phyloP scores from a whole-genome alignment of 2,329 filamentous ascomycete species.

The Didymella exigua region DNA sequence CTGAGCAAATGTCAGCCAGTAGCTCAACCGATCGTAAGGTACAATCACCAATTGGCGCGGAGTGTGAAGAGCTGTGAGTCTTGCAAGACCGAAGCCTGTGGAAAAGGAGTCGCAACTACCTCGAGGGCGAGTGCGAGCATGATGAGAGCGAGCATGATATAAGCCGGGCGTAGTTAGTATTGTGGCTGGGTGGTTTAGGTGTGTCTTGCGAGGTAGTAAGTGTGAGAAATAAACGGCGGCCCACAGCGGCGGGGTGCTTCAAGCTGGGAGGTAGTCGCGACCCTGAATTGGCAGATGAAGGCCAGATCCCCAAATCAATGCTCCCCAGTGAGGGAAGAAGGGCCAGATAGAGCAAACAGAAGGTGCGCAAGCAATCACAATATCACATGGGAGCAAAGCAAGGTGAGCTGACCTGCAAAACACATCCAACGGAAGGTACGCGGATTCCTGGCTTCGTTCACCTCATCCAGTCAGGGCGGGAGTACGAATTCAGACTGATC shows the following conservation, averaged over 20 bases:
- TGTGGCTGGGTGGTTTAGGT: not conserved
- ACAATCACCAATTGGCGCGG: slow-evolving; percentile 13
- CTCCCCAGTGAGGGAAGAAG: not conserved
- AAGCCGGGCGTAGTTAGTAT: not conserved
- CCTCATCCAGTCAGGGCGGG: not conserved
- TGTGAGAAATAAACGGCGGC: not conserved
- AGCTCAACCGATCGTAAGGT: not conserved
- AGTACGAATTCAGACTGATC: not conserved
- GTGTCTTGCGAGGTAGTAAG: not conserved
- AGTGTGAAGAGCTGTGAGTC: slow-evolving; percentile 10
- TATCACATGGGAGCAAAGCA: not conserved
- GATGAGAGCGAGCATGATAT: not conserved
- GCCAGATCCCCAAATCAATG: too few relatives aligned
- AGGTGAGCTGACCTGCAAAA: not conserved
- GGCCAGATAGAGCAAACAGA: not conserved
- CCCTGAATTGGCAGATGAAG: not conserved
- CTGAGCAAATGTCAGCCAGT: slow-evolving; percentile 9
- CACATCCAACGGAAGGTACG: not conserved
- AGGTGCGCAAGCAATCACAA: not conserved
- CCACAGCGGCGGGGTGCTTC: not conserved
- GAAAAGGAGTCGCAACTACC: not conserved
- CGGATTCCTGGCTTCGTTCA: slow-evolving; percentile 1
- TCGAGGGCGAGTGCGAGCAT: not conserved
- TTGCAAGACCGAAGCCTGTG: not conserved
- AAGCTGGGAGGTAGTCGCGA: not conserved